These are phyloP conservation scores for Echeveria elegans DNA, from an alignment of 164 flowering plant species.

Conservation along the genomic window DNA sequence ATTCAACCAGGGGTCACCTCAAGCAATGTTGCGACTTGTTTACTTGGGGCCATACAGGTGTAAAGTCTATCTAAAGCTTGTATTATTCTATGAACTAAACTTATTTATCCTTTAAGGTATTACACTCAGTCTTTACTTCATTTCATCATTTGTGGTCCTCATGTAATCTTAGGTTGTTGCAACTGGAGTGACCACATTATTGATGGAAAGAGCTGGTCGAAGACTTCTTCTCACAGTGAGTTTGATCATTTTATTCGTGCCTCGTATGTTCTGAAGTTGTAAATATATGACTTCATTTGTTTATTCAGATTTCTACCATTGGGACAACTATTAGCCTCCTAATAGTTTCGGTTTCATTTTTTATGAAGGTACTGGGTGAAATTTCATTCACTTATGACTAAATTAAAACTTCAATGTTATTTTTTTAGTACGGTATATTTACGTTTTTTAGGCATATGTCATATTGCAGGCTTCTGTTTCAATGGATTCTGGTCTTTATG, in stretches of 20 bases:
- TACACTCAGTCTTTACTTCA: background rate
- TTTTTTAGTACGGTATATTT: background rate
- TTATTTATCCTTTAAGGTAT: background rate
- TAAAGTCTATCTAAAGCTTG: slow-evolving; percentile 1
- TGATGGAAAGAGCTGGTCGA: slow-evolving; percentile 87
- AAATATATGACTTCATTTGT: background rate
- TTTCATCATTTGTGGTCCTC: background rate
- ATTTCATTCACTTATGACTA: slow-evolving; percentile 1
- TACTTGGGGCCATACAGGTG: slow-evolving; percentile 84
- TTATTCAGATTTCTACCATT: slow-evolving; percentile 52
- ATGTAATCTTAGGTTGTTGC: slow-evolving; percentile 52
- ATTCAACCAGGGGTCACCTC: slow-evolving; percentile 55
- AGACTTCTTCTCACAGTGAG: slow-evolving; percentile 84
- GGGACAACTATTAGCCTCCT: slow-evolving; percentile 80
- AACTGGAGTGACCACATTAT: slow-evolving; percentile 74
- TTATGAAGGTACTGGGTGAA: slow-evolving; percentile 38
- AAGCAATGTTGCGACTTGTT: slow-evolving; percentile 60
- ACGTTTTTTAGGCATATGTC: background rate
- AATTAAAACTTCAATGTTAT: background rate
- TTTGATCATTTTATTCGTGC: slow-evolving; percentile 5
- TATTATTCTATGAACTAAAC: background rate
- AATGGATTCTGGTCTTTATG: slow-evolving; percentile 36
- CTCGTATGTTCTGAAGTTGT: slow-evolving; percentile 6
- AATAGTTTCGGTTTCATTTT: slow-evolving; percentile 74
- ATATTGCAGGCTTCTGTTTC: slow-evolving; percentile 34